Conservation (phyloP, 345 rosid genomes). For the Luvunga scandens region DNA sequence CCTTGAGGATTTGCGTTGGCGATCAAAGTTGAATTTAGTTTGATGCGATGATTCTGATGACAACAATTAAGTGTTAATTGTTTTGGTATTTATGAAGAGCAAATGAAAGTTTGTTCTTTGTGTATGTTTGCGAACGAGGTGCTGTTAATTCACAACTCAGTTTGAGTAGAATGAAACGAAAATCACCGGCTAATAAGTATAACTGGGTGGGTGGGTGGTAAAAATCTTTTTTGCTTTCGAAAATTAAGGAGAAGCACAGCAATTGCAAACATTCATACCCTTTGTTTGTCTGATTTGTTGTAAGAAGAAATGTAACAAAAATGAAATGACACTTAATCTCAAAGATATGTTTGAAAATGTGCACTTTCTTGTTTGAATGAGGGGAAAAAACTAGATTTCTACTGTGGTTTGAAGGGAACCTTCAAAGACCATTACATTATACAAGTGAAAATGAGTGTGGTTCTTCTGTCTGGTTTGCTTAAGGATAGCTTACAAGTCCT, state of each 20-base stretch:
- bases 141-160: not conserved
- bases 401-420: not conserved
- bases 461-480: not conserved
- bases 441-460: not conserved
- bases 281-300: not conserved
- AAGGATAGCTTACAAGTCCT: not conserved
- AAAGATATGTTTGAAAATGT: not conserved
- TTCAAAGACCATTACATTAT: not conserved
- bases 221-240: not conserved
- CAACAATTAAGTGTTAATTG: not conserved
- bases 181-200: not conserved
- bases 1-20: not conserved
- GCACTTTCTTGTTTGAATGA: not conserved
- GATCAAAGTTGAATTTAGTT: not conserved
- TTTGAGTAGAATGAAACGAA: not conserved
- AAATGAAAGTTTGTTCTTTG: not conserved
- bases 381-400: not conserved
- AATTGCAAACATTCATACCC: not conserved
- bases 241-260: not conserved
- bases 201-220: not conserved
- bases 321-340: not conserved
- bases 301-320: not conserved
- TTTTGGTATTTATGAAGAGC: not conserved
- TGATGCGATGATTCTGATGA: not conserved
- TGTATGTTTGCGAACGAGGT: not conserved